Evolutionary conservation across 2,329 filamentous ascomycete species (phyloP), one percentile per base, ranked within the genome.

Genomic region (Byssochlamys sp.): DNA sequence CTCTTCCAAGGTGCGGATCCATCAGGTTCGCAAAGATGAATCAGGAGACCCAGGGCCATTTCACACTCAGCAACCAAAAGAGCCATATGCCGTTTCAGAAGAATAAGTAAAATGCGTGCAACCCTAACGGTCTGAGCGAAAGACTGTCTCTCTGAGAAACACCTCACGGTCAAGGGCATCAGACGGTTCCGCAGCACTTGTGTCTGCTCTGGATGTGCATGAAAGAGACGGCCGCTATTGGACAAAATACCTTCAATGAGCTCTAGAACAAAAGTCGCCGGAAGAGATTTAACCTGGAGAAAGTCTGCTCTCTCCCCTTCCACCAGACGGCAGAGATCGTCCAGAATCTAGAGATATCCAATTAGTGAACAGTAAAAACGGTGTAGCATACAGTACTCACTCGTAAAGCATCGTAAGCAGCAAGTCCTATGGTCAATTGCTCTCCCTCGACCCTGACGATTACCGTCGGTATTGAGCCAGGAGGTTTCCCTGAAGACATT

Each of bases 161-260:
- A 85, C 58, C 84, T 86, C 58, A 90, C 87, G 48, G 92, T 83
- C 60, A 95, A 84, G 2, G 92, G 91, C 82, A 96, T 88, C 1
- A 96, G 83, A 53, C 88, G 82, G 2, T 81, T 79, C 27, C 89
- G 85, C 39, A 97, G 78, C 39, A 95, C 84, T 62, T 92, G 82
- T 4, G 88, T 83, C 70, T 95, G 88, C 67, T 96, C 91, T 0
- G 84, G 80, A 67, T 96, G 91, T 2, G 80, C 78, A 19, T 85
- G 78, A 70, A 97, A 94, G 28, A 95, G 84, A 55, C 81, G 79
- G n/a, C 86, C 83, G 76, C 96, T 90, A 65, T 91, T 95, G 26
- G 88, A 87, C 59, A 99, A 77, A 55, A 96, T 85, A 0, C 90
- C 92, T 73, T 96, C 91, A 65, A 99, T 90, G 56, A 97, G 80